phyloP scores from a whole-genome alignment of 1,139 yeast genomes.

The Magnusiomyces suaveolens region DNA sequence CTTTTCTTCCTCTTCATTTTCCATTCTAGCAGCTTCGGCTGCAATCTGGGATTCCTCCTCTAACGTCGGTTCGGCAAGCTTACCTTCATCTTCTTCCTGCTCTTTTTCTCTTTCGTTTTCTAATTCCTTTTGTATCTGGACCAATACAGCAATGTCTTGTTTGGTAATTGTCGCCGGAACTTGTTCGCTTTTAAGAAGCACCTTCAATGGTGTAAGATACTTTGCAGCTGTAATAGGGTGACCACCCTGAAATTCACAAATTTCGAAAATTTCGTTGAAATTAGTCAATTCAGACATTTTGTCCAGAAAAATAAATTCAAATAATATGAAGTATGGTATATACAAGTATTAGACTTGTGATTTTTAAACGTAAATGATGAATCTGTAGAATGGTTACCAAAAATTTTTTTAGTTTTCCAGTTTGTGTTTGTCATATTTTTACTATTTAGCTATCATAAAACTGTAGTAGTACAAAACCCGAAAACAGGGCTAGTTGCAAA shows the following conservation, averaged over 20 bases:
- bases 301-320: too few relatives aligned
- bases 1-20: slow-evolving; percentile 31
- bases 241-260: slow-evolving; percentile 46
- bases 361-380: too few relatives aligned
- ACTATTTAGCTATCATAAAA: too few relatives aligned
- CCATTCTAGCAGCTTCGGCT: slow-evolving; percentile 8
- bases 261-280: slow-evolving; percentile 44
- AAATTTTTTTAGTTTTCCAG: too few relatives aligned
- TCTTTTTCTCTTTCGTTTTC: slow-evolving; percentile 27
- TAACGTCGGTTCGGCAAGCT: slow-evolving; percentile 22
- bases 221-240: slow-evolving; percentile 41
- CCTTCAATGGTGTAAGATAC: slow-evolving; percentile 40
- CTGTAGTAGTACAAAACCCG: too few relatives aligned
- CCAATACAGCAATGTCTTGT: slow-evolving; percentile 9
- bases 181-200: slow-evolving; percentile 49
- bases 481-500: too few relatives aligned
- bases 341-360: too few relatives aligned
- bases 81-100: slow-evolving; percentile 9
- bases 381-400: too few relatives aligned
- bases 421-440: too few relatives aligned
- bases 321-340: too few relatives aligned
- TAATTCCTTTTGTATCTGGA: not conserved
- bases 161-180: slow-evolving; percentile 79
- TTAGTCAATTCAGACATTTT: not conserved
- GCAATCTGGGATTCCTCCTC: slow-evolving; percentile 22